Percentiles rank a stretch among this genome's conserved stretches.
Evolutionary conservation across 768 basidiomycete species (phyloP).

Genomic region (Mrakia frigida): DNA sequence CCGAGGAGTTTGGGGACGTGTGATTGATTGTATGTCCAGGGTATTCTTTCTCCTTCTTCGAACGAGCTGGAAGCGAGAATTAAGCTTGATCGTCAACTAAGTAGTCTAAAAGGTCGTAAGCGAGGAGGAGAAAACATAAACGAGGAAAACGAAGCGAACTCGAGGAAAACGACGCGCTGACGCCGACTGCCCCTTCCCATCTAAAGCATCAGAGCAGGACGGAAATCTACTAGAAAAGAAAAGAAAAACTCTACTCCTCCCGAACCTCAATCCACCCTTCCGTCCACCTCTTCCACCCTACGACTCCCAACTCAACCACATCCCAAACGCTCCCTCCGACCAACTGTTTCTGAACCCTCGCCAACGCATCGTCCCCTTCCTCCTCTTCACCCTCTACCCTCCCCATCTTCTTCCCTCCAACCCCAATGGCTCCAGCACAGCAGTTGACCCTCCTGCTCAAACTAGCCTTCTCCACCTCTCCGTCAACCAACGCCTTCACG

Average conservation of each 20-base stretch:
- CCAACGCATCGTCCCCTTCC: neutral
- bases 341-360: neutral
- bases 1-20: neutral
- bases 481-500: neutral
- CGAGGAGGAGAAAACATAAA: neutral
- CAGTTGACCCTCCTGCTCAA: neutral
- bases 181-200: neutral
- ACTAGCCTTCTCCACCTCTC: neutral
- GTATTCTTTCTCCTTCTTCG: neutral
- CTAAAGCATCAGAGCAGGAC: neutral
- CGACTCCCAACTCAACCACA: neutral
- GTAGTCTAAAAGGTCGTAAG: neutral
- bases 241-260: slow-evolving; percentile 11
- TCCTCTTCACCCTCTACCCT: neutral
- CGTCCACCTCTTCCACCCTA: neutral
- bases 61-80: neutral
- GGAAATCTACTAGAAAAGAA: neutral
- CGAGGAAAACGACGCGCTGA: neutral
- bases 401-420: neutral
- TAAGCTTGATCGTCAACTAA: neutral
- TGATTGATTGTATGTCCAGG: neutral
- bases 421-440: no score
- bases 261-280: slow-evolving; percentile 4
- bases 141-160: no score
- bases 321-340: neutral